Evolutionary conservation across 2,329 filamentous ascomycete species (phyloP), one percentile per base, ranked within the genome.

Genomic region (Dothidotthia symphoricarpi): DNA sequence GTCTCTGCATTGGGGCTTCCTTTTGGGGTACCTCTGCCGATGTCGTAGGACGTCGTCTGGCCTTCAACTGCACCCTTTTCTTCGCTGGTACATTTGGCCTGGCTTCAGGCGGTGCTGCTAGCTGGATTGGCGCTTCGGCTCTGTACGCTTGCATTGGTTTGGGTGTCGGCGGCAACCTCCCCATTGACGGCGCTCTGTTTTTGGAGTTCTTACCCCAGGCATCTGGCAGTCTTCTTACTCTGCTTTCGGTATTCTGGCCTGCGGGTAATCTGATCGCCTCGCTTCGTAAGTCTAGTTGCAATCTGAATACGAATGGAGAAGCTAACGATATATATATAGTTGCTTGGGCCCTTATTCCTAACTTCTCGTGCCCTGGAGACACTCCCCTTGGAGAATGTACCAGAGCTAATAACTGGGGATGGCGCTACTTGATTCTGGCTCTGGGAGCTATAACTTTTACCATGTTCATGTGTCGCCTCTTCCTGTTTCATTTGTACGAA

Each of bases 171-270:
- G 87, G 88, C 4, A 91, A 88, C 56, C 69, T 90, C 14, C 85
- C 85, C 1, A 84, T 90, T 1, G 86, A 91, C 62, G 85, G 86
- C 24, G 85, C 86, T 0, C 71, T 93, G 3, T 93, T 94, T 62
- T 75, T 94, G 25, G 88, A 95, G 58, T 91, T 91, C 49, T 69
- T 94, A 1, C 88, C 88, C 0, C 82, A 84, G 40, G 78, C 82
- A 0, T 84, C 81, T n/a, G 82, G 81, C 46, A 80, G 81, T 22
- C 75, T 93, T 11, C 71, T 93, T 19, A 93, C 87, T 0, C 73
- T 91, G 31, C 73, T 94, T n/a, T 88, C 85, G 6, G 78, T 89
- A 6, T 93, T 86, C 84, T 95, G 88, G 87, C 86, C 88, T 0
- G 69, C 94, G 13, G 88, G 88, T 5, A 86, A 93, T 59, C 74